These are phyloP conservation scores for Collybiopsis luxurians DNA, from an alignment of 768 basidiomycete genomes.

Conservation along the genomic window DNA sequence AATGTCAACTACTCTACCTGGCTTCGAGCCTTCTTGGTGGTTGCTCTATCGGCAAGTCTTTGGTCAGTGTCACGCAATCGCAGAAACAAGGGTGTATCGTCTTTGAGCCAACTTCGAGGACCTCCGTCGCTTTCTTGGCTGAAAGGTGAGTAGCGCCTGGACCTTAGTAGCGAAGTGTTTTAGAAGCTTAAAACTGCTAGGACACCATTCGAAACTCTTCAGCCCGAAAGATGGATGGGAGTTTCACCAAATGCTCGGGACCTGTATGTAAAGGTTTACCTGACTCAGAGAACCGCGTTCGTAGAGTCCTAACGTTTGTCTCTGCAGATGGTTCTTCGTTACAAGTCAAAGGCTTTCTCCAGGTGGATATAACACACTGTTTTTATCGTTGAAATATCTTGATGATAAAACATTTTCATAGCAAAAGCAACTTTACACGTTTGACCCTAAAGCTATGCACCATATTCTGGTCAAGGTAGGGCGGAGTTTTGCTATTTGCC, in stretches of 20 bases:
- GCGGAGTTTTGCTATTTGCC: neutral
- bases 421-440: neutral
- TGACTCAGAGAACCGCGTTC: too few species aligned
- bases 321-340: neutral
- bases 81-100: neutral
- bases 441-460: conserved; percentile 4
- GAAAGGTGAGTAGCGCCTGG: neutral
- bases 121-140: neutral
- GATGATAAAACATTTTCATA: neutral
- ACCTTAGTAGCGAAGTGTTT: too few species aligned
- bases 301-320: neutral
- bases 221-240: neutral
- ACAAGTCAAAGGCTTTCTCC: neutral
- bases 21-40: neutral
- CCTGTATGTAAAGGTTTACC: neutral
- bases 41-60: neutral
- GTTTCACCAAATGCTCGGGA: neutral
- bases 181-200: neutral
- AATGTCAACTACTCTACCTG: too few species aligned
- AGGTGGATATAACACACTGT: neutral
- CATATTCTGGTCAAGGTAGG: conserved; percentile 4
- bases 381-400: neutral
- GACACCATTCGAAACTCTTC: neutral
- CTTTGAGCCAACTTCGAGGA: neutral
- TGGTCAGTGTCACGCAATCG: neutral